These are phyloP conservation scores for Ceratocystis harringtonii DNA, from an alignment of 2,329 filamentous ascomycete species.

Conservation along the genomic window DNA sequence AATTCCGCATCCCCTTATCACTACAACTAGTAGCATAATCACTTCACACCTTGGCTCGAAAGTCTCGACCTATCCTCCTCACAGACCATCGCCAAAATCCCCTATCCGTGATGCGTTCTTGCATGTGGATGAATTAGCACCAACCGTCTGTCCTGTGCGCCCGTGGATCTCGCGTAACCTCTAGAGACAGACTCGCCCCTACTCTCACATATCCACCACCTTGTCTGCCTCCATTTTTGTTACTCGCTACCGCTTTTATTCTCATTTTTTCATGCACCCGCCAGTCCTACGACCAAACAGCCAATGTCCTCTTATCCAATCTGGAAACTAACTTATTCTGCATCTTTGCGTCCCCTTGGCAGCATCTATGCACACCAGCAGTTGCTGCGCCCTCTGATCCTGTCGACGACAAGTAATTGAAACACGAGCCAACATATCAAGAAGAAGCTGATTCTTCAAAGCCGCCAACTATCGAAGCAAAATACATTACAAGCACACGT, in stretches of 20 bases:
- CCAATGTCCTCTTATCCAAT: neutral
- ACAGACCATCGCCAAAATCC: conserved; percentile 5
- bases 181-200: neutral
- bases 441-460: neutral
- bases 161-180: neutral
- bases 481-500: neutral
- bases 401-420: neutral
- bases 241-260: too few species aligned
- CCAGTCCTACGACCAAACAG: neutral
- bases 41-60: neutral
- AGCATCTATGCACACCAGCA: conserved; percentile 6
- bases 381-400: conserved; percentile 1
- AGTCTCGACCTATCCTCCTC: neutral
- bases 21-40: neutral
- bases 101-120: neutral
- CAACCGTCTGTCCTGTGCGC: neutral
- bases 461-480: neutral
- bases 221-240: too few species aligned
- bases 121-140: neutral
- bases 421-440: neutral
- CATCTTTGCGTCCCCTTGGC: neutral
- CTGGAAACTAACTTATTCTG: neutral
- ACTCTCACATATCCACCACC: too few species aligned
- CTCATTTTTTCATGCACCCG: neutral
- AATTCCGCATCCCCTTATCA: neutral